These are phyloP conservation scores for Candida albicans DNA, from an alignment of 1,139 yeast species.

Conservation along the genomic window DNA sequence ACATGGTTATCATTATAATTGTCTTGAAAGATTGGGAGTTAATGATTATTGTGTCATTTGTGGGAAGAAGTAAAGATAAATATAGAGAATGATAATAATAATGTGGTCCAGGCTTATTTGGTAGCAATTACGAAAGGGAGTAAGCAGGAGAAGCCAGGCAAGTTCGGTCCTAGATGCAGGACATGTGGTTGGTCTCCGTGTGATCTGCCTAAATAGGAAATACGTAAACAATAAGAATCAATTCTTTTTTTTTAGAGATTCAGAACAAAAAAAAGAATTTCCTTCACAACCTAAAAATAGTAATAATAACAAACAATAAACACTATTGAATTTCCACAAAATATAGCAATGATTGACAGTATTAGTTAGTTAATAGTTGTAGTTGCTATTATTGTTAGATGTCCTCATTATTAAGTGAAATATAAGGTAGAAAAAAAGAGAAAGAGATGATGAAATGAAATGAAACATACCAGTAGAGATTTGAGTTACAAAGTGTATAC, in stretches of 20 bases:
- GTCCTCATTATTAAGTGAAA: not conserved
- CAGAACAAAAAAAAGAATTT: not conserved
- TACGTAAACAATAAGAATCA: not conserved
- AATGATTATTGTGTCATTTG: slow-evolving; percentile 13
- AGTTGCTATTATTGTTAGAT: too few species aligned
- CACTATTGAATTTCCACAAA: too few species aligned
- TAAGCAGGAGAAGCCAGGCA: not conserved
- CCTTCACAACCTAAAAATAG: not conserved
- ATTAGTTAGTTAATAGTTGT: too few species aligned
- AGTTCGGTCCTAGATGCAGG: too few species aligned
- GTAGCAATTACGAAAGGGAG: not conserved
- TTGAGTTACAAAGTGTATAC: not conserved
- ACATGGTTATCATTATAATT: slow-evolving; percentile 69
- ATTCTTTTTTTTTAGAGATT: not conserved
- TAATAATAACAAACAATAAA: not conserved
- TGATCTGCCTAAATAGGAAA: not conserved
- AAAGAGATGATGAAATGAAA: not conserved
- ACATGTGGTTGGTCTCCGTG: not conserved
- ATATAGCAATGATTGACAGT: too few species aligned
- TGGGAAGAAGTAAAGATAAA: not conserved
- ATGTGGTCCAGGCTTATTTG: too few species aligned
- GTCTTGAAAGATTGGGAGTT: slow-evolving; percentile 39
- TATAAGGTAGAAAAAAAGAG: not conserved
- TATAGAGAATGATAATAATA: too few species aligned
- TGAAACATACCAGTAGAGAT: not conserved